Evolutionary conservation across 495 filamentous ascomycete genomes (phyloP), one percentile per base, ranked within the genome.

Genomic region (Bathelium albidoporum): DNA sequence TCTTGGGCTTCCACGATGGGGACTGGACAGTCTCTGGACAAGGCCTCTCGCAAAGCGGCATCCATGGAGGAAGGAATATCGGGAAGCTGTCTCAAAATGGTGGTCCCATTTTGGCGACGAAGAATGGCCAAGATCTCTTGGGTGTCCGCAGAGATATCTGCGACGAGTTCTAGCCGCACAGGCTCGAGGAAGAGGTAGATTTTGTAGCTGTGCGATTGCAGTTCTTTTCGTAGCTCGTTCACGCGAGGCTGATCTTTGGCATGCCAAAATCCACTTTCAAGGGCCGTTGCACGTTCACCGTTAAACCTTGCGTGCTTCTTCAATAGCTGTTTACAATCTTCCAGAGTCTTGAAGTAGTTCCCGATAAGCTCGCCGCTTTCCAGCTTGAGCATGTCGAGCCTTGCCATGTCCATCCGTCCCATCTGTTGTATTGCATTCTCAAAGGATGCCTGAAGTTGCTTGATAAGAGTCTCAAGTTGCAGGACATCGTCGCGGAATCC

Each of bases 111-210:
- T 16, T 28, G 44, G 2, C 53, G 43, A 14, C 61, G 43, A 34
- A 58, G 43, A 32, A 58, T n/a, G 16, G 43, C 29, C 26, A 63
- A 41, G 4, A 63, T 63, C 45, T 63, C 61, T 22, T 64, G 58
- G 7, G 41, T 32, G 45, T 64, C 58, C 14, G 22, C 62, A 2
- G 58, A 34, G 44, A 45, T 60, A 45, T 60, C 22, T 28, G 24
- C 24, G 29, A 61, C 24, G n/a, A 61, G 59, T 61, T 61, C 62
- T 16, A 60, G 58, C 32, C 43, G 41, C 24, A 64, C 59, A 20
- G 58, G 43, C 34, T 64, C 58, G 31, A 64, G 24, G 43, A 61
- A 39, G 34, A 64, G 43, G n/a, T 64, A 44, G n/a, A 64, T 64
- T 32, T 61, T 60, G 31, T 61, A 26, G 29, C 22, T 64, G 32